Evolutionary conservation across 2,329 filamentous ascomycete genomes (phyloP).

Genomic region (Botrytis deweyae): DNA sequence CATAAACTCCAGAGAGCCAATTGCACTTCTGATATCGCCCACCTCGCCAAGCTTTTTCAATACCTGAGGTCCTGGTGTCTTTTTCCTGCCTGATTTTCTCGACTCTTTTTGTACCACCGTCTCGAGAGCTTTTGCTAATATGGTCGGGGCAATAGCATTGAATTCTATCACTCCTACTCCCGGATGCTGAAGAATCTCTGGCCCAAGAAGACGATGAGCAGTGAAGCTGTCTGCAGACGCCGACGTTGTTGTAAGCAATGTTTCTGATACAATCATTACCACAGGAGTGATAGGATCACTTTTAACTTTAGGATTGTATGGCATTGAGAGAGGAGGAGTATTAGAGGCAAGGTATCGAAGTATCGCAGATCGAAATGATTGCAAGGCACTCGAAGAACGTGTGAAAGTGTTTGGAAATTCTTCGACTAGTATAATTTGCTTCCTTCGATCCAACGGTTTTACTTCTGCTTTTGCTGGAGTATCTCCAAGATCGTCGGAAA

Average conservation of each 20-base stretch:
- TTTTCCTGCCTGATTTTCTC: constrained; percentile 69
- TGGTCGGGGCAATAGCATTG: constrained; percentile 84
- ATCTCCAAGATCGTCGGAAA: constrained; percentile 33
- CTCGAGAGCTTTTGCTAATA: constrained; percentile 81
- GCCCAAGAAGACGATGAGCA: constrained; percentile 82
- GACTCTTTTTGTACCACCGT: constrained; percentile 83
- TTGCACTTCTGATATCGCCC: constrained; percentile 89
- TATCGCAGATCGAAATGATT: constrained; percentile 72
- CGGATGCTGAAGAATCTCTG: constrained; percentile 80
- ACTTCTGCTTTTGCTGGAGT: constrained; percentile 36
- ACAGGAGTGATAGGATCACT: constrained; percentile 63
- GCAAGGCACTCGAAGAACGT: constrained; percentile 61
- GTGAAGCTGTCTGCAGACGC: constrained; percentile 89
- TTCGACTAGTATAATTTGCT: constrained; percentile 70
- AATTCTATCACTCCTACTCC: constrained; percentile 83
- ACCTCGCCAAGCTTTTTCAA: constrained; percentile 79
- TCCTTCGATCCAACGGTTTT: constrained; percentile 38
- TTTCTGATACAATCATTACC: constrained; percentile 90
- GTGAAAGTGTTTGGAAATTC: constrained; percentile 79
- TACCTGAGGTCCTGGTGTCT: constrained; percentile 74
- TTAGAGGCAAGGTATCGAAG: constrained; percentile 71
- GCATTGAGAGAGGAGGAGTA: constrained; percentile 55
- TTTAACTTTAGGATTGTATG: constrained; percentile 39
- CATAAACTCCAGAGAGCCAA: constrained; percentile 88
- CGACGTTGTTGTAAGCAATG: constrained; percentile 78